A percentile compares a stretch with the other conserved stretches of the same genome.
These are phyloP conservation scores for Citrus cavaleriei DNA, from an alignment of 345 rosid genomes.

Conservation along the genomic window DNA sequence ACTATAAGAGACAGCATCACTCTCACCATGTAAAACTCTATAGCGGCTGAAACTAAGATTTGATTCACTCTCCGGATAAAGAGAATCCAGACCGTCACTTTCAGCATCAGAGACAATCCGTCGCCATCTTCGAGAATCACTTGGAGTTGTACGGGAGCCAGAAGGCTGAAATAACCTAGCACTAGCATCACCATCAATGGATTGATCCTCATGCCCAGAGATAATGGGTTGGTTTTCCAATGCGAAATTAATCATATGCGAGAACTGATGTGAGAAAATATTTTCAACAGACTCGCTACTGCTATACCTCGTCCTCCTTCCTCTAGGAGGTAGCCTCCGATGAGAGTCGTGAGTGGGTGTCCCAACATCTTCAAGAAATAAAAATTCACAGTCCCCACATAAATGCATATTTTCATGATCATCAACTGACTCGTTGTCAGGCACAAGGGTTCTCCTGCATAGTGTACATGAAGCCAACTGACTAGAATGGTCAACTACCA, in stretches of 20 bases:
- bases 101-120: slow-evolving; percentile 63
- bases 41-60: slow-evolving; percentile 51
- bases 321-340: slow-evolving; percentile 31
- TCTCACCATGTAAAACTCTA: slow-evolving; percentile 48
- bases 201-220: slow-evolving; percentile 38
- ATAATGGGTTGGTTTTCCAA: slow-evolving; percentile 50
- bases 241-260: slow-evolving; percentile 45
- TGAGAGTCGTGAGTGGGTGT: slow-evolving; percentile 38
- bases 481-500: slow-evolving; percentile 21
- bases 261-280: slow-evolving; percentile 52
- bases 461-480: slow-evolving; percentile 46
- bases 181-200: slow-evolving; percentile 34
- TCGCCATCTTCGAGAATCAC: slow-evolving; percentile 67
- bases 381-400: slow-evolving; percentile 81
- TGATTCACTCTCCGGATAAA: slow-evolving; percentile 60
- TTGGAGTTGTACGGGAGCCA: slow-evolving; percentile 53
- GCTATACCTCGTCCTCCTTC: slow-evolving; percentile 51
- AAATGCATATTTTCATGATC: slow-evolving; percentile 41
- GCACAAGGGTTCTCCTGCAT: slow-evolving; percentile 47
- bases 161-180: slow-evolving; percentile 32
- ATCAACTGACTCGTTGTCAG: slow-evolving; percentile 38
- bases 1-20: slow-evolving; percentile 67
- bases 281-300: slow-evolving; percentile 66
- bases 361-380: slow-evolving; percentile 64
- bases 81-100: slow-evolving; percentile 64